Evolutionary conservation across 345 rosid genomes (phyloP).

Genomic region (Citropsis articulata): DNA sequence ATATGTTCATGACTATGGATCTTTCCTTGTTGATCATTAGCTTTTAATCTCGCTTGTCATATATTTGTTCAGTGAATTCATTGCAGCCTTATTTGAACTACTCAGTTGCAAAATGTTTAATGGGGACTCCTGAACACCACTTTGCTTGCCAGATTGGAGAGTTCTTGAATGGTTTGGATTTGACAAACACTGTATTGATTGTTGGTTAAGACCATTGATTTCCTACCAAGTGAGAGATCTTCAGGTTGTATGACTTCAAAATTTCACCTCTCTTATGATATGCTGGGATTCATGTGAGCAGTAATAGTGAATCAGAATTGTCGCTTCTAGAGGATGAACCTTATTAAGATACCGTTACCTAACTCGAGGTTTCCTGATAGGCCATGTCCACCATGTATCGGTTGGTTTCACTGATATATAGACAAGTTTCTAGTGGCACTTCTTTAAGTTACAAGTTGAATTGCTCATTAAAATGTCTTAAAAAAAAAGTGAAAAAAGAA

Average conservation of each 20-base stretch:
- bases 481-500: no score
- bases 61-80: not conserved
- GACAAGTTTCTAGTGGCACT: no score
- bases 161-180: not conserved
- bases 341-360: not conserved
- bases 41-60: not conserved
- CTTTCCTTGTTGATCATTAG: not conserved
- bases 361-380: not conserved
- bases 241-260: not conserved
- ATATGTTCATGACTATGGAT: not conserved
- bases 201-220: not conserved
- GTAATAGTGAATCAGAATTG: not conserved
- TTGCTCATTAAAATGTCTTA: no score
- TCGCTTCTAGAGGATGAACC: not conserved
- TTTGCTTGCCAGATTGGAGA: not conserved
- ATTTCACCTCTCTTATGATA: not conserved
- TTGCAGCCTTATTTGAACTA: not conserved
- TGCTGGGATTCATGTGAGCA: not conserved
- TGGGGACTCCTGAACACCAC: not conserved
- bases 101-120: not conserved
- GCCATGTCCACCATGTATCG: no score
- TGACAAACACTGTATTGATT: no score
- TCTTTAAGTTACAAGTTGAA: no score
- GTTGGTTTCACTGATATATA: no score
- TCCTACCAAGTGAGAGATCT: not conserved